A percentile compares a stretch with the other conserved stretches of the same genome.
Evolutionary conservation across 179 eudicot genomes (phyloP).

Genomic region (Beta lomatogona): DNA sequence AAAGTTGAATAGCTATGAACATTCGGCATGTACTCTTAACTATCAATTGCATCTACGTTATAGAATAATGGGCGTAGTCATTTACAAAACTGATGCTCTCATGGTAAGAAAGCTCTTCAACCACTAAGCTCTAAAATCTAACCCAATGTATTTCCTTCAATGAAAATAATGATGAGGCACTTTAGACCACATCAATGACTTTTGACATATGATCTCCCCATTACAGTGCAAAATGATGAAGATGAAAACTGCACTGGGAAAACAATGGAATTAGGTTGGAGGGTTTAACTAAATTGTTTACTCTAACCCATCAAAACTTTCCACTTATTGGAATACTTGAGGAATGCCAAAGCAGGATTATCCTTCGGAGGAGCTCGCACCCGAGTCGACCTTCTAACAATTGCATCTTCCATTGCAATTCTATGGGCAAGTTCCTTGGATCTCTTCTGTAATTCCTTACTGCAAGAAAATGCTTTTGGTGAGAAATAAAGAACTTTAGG

Average conservation of each 20-base stretch:
- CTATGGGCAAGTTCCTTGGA: slow-evolving; percentile 57
- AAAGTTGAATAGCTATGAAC: not conserved
- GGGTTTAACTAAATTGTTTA: not conserved
- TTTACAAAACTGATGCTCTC: slow-evolving; percentile 33
- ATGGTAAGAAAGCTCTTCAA: slow-evolving; percentile 16
- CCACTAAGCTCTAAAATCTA: slow-evolving; percentile 8
- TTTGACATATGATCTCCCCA: slow-evolving; percentile 15
- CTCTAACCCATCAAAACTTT: slow-evolving; percentile 58
- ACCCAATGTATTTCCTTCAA: slow-evolving; percentile 4
- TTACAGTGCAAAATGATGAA: slow-evolving; percentile 13
- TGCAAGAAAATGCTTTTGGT: slow-evolving; percentile 33
- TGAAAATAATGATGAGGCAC: not conserved
- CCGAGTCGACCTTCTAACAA: slow-evolving; percentile 81
- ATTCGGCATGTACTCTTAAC: not conserved
- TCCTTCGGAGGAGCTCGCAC: slow-evolving; percentile 92
- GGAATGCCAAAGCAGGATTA: slow-evolving; percentile 77
- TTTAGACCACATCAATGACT: not conserved
- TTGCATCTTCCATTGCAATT: slow-evolving; percentile 61
- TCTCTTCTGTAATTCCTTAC: slow-evolving; percentile 73
- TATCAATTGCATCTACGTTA: not conserved
- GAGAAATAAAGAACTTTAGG: not conserved
- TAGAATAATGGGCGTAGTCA: slow-evolving; percentile 23
- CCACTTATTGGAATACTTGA: slow-evolving; percentile 85
- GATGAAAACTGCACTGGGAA: not conserved
- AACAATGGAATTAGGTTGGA: slow-evolving; percentile 3